phyloP scores from a whole-genome alignment of 2,329 filamentous ascomycete species.

The Ceratocystis harringtonii region DNA sequence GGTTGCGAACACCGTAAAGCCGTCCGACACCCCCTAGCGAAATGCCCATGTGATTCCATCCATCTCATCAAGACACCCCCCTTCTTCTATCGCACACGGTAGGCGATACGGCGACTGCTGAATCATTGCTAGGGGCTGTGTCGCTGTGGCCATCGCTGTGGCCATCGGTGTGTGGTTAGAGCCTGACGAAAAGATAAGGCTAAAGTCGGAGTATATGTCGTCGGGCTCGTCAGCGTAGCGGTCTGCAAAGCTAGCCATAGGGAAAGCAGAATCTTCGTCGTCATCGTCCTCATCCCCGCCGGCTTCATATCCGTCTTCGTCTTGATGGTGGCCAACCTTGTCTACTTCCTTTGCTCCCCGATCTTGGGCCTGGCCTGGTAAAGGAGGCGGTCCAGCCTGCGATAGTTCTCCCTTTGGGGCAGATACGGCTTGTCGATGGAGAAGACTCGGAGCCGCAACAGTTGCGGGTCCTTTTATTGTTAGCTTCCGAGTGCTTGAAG shows the following conservation, averaged over 20 bases:
- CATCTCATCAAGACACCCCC: conserved; percentile 36
- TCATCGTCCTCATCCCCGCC: conserved; percentile 24
- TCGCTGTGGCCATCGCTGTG: conserved; percentile 20
- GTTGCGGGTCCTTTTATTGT: neutral
- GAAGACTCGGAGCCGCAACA: neutral
- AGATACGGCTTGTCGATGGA: neutral
- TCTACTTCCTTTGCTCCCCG: neutral
- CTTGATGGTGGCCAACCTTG: neutral
- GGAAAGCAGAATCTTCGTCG: conserved; percentile 36
- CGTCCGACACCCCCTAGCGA: neutral
- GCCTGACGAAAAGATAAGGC: conserved; percentile 33
- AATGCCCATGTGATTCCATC: conserved; percentile 38
- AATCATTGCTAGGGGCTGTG: conserved; percentile 18
- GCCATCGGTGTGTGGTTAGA: conserved; percentile 20
- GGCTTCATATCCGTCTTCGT: neutral
- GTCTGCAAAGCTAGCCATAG: conserved; percentile 32
- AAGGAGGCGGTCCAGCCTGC: neutral
- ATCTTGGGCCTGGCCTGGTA: neutral
- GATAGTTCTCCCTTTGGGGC: neutral
- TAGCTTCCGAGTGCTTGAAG: neutral
- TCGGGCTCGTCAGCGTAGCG: conserved; percentile 34
- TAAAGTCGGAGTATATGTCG: conserved; percentile 41
- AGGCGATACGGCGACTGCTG: neutral
- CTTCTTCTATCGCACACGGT: conserved; percentile 22
- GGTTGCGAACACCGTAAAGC: neutral